These are phyloP conservation scores for Herpetomonas tarakana DNA, from an alignment of 208 protist genomes.

Conservation along the genomic window DNA sequence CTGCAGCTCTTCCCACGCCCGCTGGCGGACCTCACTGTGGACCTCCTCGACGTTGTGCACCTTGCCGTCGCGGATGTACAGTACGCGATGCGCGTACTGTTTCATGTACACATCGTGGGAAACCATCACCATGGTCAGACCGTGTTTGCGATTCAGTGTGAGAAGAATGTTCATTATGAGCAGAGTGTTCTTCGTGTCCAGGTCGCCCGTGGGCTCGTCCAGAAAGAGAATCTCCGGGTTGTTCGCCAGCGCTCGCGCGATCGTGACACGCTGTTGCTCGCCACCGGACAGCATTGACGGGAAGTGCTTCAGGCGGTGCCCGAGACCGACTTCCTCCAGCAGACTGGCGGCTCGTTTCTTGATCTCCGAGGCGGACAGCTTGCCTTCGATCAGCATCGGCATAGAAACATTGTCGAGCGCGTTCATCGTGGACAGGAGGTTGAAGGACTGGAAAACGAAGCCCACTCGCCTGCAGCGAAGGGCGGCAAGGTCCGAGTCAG, in stretches of 20 bases:
- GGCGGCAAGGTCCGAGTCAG: slow-evolving; percentile 64
- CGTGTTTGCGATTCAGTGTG: slow-evolving; percentile 81
- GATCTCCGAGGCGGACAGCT: slow-evolving; percentile 44
- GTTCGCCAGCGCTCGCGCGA: slow-evolving; percentile 94
- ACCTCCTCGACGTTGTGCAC: slow-evolving; percentile 68
- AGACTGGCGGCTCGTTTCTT: slow-evolving; percentile 65
- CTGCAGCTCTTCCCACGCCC: slow-evolving; percentile 40
- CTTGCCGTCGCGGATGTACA: slow-evolving; percentile 96
- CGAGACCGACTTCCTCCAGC: slow-evolving; percentile 88
- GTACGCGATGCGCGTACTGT: slow-evolving; percentile 88
- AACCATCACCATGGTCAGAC: slow-evolving; percentile 97
- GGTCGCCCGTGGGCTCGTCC: slow-evolving; percentile 96
- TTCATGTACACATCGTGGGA: slow-evolving; percentile 97
- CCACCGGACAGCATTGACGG: slow-evolving; percentile 95
- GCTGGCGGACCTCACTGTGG: slow-evolving; percentile 30
- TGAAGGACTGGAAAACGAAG: slow-evolving; percentile 98
- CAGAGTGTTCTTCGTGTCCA: slow-evolving; percentile 95
- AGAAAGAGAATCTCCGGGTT: slow-evolving; percentile 93
- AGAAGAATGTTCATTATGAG: slow-evolving; percentile 94
- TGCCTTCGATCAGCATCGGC: slow-evolving; percentile 94
- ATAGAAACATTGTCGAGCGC: slow-evolving; percentile 95
- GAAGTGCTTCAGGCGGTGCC: slow-evolving; percentile 83
- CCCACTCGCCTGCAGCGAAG: slow-evolving; percentile 76
- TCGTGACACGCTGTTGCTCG: slow-evolving; percentile 96
- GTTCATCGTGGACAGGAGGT: slow-evolving; percentile 93